These are phyloP conservation scores for Exophiala bonariae DNA, from an alignment of 2,329 filamentous ascomycete species.

Conservation along the genomic window DNA sequence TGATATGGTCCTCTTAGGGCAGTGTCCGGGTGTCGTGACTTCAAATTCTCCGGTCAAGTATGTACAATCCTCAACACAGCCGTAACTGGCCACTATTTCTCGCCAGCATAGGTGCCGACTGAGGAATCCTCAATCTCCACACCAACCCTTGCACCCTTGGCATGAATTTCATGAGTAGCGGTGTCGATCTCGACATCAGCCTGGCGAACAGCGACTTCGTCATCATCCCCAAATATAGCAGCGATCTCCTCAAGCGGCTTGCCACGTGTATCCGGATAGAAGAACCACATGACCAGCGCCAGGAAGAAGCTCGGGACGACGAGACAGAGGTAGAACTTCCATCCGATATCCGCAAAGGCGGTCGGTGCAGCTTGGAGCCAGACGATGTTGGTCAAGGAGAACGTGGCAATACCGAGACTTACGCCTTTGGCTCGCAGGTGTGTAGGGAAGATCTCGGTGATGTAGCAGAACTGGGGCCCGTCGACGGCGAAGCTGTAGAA, in stretches of 20 bases:
- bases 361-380: constrained; percentile 15
- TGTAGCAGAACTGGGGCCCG: constrained; percentile 11
- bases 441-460: constrained; percentile 9
- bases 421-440: constrained; percentile 12
- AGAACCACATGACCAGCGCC: constrained; percentile 9
- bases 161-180: too few species aligned
- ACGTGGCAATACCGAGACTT: constrained; percentile 6
- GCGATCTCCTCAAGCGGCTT: constrained; percentile 33
- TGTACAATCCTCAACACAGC: too few species aligned
- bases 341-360: constrained; percentile 33
- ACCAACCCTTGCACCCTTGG: too few species aligned
- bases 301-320: background rate
- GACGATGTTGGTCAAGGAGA: constrained; percentile 4
- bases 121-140: too few species aligned
- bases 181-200: constrained; percentile 9
- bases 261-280: constrained; percentile 32
- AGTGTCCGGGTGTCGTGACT: too few species aligned
- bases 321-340: constrained; percentile 32
- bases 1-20: too few species aligned
- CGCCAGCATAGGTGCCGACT: too few species aligned
- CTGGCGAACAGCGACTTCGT: constrained; percentile 8
- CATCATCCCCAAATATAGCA: constrained; percentile 24
- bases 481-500: constrained; percentile 10
- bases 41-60: too few species aligned
- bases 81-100: too few species aligned